phyloP scores from a whole-genome alignment of 805 yeast species.

The Yamadazyma scolyti region DNA sequence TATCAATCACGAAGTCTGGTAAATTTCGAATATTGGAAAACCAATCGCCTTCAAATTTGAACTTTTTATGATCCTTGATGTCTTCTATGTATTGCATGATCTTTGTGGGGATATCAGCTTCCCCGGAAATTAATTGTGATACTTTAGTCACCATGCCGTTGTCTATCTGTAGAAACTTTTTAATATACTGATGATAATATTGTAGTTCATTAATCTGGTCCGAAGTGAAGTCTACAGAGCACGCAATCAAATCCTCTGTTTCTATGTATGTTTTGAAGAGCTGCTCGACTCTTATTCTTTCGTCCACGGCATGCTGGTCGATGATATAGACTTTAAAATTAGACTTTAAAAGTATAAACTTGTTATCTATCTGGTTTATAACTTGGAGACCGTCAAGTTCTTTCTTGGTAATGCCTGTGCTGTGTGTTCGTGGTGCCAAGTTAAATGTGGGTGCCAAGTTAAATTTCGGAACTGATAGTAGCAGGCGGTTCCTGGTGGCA shows the following conservation, averaged over 20 bases:
- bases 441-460: too few species aligned
- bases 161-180: too few species aligned
- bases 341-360: slow-evolving; percentile 54
- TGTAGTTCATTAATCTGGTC: too few species aligned
- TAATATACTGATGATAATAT: too few species aligned
- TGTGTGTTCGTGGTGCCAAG: too few species aligned
- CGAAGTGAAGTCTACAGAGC: too few species aligned
- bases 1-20: slow-evolving; percentile 50
- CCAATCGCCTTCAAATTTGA: slow-evolving; percentile 38
- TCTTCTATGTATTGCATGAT: slow-evolving; percentile 46
- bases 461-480: slow-evolving; percentile 1
- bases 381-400: slow-evolving; percentile 13
- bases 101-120: too few species aligned
- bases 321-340: slow-evolving; percentile 35
- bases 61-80: slow-evolving; percentile 27
- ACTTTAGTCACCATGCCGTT: too few species aligned
- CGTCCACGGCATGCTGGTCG: slow-evolving; percentile 89
- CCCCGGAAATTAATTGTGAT: too few species aligned
- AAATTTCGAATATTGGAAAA: slow-evolving; percentile 21
- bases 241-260: neutral
- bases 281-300: slow-evolving; percentile 60
- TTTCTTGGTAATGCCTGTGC: slow-evolving; percentile 12
- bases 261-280: slow-evolving; percentile 26
- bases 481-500: slow-evolving; percentile 1
- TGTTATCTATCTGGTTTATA: slow-evolving; percentile 51